Evolutionary conservation across 1,284 basidiomycete genomes (phyloP), one percentile per base, ranked within the genome.

Genomic region (Leccinum angustisporum): DNA sequence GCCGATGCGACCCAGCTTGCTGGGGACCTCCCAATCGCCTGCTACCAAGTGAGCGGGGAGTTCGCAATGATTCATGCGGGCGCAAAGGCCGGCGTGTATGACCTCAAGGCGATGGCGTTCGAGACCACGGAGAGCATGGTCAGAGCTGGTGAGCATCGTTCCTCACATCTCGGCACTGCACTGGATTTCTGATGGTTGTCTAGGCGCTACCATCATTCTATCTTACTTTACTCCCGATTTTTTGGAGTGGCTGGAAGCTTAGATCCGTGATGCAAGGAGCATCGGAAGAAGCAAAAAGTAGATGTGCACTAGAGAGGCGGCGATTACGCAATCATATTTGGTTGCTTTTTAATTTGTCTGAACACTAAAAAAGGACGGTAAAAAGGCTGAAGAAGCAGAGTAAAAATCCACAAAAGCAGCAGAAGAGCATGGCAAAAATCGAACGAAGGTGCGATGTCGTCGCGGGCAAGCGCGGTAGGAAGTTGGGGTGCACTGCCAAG

Each of bases 211-310:
- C 3, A 79, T 98, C 65, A 92, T 99, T 66, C 75, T 98, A 62
- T 90, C 88, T 1, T 99, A 99, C 80, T 98, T 98, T 71, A 98
- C 97, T 0, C 97, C 97, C 1, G 88, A 97, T 50, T 95, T 98
- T 77, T 80, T 98, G 62, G 91, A 96, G 61, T 97, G 95, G 95
- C 75, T 97, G 60, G 86, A 87, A 38, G 76, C 75, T 63, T 83
- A 68, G 70, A 64, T 36, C 10, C 7, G n/a, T 40, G 58, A 51
- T 40, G 21, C 13, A 7, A 7, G n/a, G 40, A 51, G 34, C 25
- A 56, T n/a, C 2, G 27, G 5, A 50, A 46, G 27, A 18, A 21
- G 10, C 40, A 54, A 14, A 50, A 54, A 34, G 16, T 18, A 40
- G 21, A n/a, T 40, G 50, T 51, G 43, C 5, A 13, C n/a, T 54